Evolutionary conservation across 257 asterid genomes (phyloP).

Genomic region (Gentiana macrophylla): DNA sequence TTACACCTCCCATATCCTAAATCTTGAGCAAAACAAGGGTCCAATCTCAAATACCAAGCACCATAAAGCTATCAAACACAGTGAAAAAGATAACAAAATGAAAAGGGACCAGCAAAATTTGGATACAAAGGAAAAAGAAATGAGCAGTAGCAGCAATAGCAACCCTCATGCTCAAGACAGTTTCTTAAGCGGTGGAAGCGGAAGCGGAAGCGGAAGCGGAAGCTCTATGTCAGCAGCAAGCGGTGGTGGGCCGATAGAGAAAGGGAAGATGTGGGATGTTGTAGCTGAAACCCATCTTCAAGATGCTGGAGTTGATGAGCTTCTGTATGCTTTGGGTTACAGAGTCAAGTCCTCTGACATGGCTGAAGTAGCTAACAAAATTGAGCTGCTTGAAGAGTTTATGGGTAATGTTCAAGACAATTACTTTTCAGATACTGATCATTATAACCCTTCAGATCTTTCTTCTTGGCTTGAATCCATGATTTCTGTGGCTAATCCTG

Average conservation of each 20-base stretch:
- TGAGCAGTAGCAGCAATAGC: too few species aligned
- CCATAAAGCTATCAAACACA: too few species aligned
- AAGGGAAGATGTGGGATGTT: constrained; percentile 36
- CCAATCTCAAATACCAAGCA: too few species aligned
- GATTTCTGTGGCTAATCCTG: constrained; percentile 52
- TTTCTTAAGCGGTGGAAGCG: background rate
- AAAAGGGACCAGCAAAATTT: constrained; percentile 11
- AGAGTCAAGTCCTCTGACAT: constrained; percentile 49
- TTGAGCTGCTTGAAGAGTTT: constrained; percentile 51
- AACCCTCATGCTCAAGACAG: too few species aligned
- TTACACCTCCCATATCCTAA: background rate
- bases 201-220: constrained; percentile 25
- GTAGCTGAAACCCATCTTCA: constrained; percentile 1
- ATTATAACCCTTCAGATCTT: constrained; percentile 81
- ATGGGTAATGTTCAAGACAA: constrained; percentile 31
- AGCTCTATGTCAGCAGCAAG: constrained; percentile 7
- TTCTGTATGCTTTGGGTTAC: constrained; percentile 60
- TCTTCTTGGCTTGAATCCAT: constrained; percentile 75
- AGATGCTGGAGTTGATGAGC: constrained; percentile 54
- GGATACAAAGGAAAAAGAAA: constrained; percentile 2
- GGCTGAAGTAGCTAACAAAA: constrained; percentile 66
- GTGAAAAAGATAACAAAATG: constrained; percentile 1
- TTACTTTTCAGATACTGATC: constrained; percentile 49
- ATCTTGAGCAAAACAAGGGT: constrained; percentile 3
- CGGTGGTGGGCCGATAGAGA: background rate